Evolutionary conservation across 805 yeast genomes (phyloP).

Genomic region (Saturnispora bothae): DNA sequence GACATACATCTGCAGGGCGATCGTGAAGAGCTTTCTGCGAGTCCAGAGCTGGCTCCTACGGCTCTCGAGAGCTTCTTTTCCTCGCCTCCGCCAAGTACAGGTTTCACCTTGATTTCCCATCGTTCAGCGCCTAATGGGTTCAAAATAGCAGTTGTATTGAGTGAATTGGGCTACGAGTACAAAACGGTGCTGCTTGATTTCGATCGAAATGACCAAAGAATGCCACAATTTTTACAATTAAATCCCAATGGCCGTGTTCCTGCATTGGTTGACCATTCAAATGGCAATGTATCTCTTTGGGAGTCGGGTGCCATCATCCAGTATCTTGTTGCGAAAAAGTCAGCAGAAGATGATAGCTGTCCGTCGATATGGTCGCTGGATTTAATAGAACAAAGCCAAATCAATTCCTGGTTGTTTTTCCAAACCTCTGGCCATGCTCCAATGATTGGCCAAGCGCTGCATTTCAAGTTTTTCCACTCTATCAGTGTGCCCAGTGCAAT

Average conservation of each 20-base stretch:
- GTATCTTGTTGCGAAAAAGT: constrained; percentile 62
- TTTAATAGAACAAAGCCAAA: constrained; percentile 70
- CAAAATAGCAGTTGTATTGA: constrained; percentile 83
- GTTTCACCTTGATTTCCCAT: constrained; percentile 74
- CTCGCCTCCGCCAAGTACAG: constrained; percentile 59
- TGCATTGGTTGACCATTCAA: constrained; percentile 80
- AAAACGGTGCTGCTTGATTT: constrained; percentile 80
- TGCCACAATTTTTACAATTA: constrained; percentile 87
- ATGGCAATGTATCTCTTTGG: constrained; percentile 61
- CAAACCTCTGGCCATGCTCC: constrained; percentile 97
- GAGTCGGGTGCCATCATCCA: constrained; percentile 88
- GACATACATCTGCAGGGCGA: constrained; percentile 21
- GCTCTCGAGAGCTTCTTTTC: constrained; percentile 61
- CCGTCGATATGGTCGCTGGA: constrained; percentile 69
- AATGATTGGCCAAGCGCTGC: constrained; percentile 96
- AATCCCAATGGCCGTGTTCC: constrained; percentile 97
- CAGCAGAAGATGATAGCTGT: constrained; percentile 55
- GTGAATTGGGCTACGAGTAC: constrained; percentile 72
- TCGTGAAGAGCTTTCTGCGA: background rate
- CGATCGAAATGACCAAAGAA: constrained; percentile 80
- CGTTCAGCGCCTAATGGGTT: constrained; percentile 92
- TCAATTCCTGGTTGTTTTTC: constrained; percentile 82
- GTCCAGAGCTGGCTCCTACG: background rate
- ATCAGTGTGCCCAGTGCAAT: constrained; percentile 81
- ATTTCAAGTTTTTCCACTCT: constrained; percentile 84